A percentile compares a stretch with the other conserved stretches of the same genome.
phyloP scores from a whole-genome alignment of 2,329 filamentous ascomycete genomes.

The Eurotiales sp. region DNA sequence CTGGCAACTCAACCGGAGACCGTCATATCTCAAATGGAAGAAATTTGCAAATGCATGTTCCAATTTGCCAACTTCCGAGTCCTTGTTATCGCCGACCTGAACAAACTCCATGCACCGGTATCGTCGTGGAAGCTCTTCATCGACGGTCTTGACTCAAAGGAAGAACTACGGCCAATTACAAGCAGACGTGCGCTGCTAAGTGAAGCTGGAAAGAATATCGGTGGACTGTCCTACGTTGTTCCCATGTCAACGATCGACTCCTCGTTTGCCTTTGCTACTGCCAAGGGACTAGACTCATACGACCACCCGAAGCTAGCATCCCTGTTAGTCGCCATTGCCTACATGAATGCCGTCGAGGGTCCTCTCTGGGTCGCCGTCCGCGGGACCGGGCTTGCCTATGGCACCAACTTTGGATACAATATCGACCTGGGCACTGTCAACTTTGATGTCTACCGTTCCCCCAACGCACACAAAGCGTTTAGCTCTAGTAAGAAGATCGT shows the following conservation, averaged over 20 bases:
- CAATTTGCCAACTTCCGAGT: conserved; percentile 81
- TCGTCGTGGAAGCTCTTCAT: conserved; percentile 70
- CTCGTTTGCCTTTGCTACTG: conserved; percentile 76
- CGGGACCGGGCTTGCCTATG: conserved; percentile 90
- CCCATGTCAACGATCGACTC: conserved; percentile 92
- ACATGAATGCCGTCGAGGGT: conserved; percentile 89
- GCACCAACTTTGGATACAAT: conserved; percentile 72
- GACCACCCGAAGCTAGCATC: conserved; percentile 75
- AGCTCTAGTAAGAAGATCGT: conserved; percentile 71
- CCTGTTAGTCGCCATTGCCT: conserved; percentile 81
- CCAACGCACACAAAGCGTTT: conserved; percentile 84
- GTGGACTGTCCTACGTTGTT: conserved; percentile 71
- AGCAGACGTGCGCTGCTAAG: conserved; percentile 69
- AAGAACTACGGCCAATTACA: conserved; percentile 66
- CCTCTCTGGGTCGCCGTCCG: conserved; percentile 92
- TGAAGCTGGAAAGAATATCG: conserved; percentile 68
- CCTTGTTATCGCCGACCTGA: conserved; percentile 76
- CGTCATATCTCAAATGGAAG: conserved; percentile 73
- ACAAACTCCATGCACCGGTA: conserved; percentile 69
- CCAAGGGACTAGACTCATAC: conserved; percentile 70
- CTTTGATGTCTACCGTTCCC: conserved; percentile 85
- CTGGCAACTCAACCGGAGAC: conserved; percentile 71
- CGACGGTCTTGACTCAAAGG: conserved; percentile 48
- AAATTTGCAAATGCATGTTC: conserved; percentile 71
- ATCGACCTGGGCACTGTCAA: conserved; percentile 75